Evolutionary conservation across 257 asterid genomes (phyloP).

Genomic region (Thymus mandschuricus): DNA sequence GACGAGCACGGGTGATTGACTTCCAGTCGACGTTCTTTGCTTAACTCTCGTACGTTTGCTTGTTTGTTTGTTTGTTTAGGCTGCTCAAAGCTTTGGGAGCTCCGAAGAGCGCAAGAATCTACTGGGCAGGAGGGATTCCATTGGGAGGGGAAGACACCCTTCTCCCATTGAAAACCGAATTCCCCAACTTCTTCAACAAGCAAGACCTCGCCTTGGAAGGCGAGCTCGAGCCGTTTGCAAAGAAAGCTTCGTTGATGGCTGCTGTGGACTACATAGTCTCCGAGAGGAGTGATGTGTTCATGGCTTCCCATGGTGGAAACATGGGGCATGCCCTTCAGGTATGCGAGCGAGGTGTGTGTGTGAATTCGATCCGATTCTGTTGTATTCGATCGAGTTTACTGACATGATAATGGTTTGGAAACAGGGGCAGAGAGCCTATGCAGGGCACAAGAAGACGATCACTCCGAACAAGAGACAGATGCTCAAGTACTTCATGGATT

Average conservation of each 20-base stretch:
- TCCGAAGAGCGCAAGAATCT: conserved; percentile 66
- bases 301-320: conserved; percentile 99
- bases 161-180: conserved; percentile 64
- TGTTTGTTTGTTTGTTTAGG: conserved; percentile 40
- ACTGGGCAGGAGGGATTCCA: conserved; percentile 95
- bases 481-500: conserved; percentile 71
- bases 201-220: conserved; percentile 79
- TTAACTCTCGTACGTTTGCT: background rate
- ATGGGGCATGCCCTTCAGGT: conserved; percentile 99
- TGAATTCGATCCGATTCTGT: background rate
- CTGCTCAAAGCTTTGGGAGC: conserved; percentile 93
- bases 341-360: background rate
- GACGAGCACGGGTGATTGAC: background rate
- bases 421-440: conserved; percentile 91
- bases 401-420: background rate
- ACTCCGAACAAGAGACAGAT: conserved; percentile 93
- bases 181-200: conserved; percentile 78
- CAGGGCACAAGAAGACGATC: conserved; percentile 88
- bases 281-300: conserved; percentile 86
- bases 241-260: conserved; percentile 79
- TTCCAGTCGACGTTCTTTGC: background rate
- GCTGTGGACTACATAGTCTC: conserved; percentile 90
- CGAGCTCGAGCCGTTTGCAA: conserved; percentile 80
- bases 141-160: conserved; percentile 85
- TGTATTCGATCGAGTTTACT: background rate